A percentile compares a stretch with the other conserved stretches of the same genome.
phyloP scores from a whole-genome alignment of 2,329 filamentous ascomycete genomes.

The Teratosphaeriaceae sp. region DNA sequence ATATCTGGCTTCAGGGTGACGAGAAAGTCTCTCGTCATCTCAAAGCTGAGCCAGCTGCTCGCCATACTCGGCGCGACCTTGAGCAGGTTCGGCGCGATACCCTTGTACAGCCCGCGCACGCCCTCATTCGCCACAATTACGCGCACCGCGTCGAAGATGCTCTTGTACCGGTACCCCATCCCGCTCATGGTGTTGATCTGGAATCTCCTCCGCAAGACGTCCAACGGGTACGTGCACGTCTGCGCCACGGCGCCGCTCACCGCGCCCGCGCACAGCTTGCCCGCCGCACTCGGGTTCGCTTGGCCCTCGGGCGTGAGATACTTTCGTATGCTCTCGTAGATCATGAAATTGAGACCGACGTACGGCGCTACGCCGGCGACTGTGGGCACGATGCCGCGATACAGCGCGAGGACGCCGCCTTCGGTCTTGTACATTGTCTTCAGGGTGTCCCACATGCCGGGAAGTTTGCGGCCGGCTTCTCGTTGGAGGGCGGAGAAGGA shows the following conservation, averaged over 20 bases:
- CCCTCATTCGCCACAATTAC: slow-evolving; percentile 83
- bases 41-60: slow-evolving; percentile 95
- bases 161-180: slow-evolving; percentile 93
- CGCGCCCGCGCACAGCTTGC: slow-evolving; percentile 84
- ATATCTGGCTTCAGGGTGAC: slow-evolving; percentile 38
- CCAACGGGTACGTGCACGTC: slow-evolving; percentile 98
- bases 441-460: slow-evolving; percentile 89
- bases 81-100: slow-evolving; percentile 87
- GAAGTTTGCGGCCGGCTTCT: slow-evolving; percentile 54
- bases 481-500: slow-evolving; percentile 74
- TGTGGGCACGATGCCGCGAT: slow-evolving; percentile 88
- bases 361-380: slow-evolving; percentile 94
- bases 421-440: slow-evolving; percentile 81
- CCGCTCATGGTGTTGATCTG: slow-evolving; percentile 99
- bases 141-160: slow-evolving; percentile 72
- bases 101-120: slow-evolving; percentile 82
- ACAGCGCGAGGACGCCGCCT: slow-evolving; percentile 78
- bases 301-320: slow-evolving; percentile 84
- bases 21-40: slow-evolving; percentile 83
- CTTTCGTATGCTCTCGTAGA: slow-evolving; percentile 81
- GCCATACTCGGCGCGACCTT: slow-evolving; percentile 99
- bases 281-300: slow-evolving; percentile 67
- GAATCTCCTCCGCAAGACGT: slow-evolving; percentile 87
- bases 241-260: slow-evolving; percentile 95
- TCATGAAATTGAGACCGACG: slow-evolving; percentile 97